These are phyloP conservation scores for Boletus mariae DNA, from an alignment of 1,284 basidiomycete species.

Conservation along the genomic window DNA sequence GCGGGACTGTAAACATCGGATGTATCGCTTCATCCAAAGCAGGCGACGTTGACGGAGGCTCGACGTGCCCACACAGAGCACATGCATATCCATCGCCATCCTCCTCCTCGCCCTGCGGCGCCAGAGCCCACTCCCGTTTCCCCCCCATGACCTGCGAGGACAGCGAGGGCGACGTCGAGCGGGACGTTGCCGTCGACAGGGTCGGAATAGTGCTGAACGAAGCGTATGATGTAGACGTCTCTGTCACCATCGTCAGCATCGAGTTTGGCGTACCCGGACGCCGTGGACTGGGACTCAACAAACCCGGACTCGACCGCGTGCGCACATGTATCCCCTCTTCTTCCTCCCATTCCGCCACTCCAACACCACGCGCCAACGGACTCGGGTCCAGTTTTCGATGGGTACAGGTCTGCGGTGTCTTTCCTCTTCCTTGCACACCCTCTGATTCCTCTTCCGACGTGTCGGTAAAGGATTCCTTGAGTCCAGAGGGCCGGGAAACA, in stretches of 20 bases:
- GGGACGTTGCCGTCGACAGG: conserved; percentile 10
- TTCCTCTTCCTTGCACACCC: background rate
- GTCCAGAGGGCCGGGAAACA: conserved; percentile 17
- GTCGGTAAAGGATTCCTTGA: conserved; percentile 21
- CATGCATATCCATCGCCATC: conserved; percentile 6
- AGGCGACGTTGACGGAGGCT: background rate
- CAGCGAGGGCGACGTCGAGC: conserved; percentile 15
- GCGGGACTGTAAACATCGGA: conserved; percentile 31
- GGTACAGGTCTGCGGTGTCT: background rate
- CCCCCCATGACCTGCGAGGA: conserved; percentile 8
- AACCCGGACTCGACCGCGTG: background rate
- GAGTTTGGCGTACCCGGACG: conserved; percentile 24
- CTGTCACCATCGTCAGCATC: conserved; percentile 20
- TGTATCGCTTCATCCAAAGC: conserved; percentile 13
- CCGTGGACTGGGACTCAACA: background rate
- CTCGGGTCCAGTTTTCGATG: conserved; percentile 14
- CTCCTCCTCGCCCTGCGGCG: background rate
- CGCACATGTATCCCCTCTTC: conserved; percentile 7
- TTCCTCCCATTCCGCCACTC: conserved; percentile 4
- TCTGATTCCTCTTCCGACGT: conserved; percentile 19
- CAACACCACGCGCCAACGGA: conserved; percentile 6
- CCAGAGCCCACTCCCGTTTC: background rate
- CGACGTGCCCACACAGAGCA: conserved; percentile 18
- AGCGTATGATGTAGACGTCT: conserved; percentile 21
- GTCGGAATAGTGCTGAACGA: conserved; percentile 24